Evolutionary conservation across 176 grass and related monocot genomes (phyloP).

Genomic region (Carex kokanica): DNA sequence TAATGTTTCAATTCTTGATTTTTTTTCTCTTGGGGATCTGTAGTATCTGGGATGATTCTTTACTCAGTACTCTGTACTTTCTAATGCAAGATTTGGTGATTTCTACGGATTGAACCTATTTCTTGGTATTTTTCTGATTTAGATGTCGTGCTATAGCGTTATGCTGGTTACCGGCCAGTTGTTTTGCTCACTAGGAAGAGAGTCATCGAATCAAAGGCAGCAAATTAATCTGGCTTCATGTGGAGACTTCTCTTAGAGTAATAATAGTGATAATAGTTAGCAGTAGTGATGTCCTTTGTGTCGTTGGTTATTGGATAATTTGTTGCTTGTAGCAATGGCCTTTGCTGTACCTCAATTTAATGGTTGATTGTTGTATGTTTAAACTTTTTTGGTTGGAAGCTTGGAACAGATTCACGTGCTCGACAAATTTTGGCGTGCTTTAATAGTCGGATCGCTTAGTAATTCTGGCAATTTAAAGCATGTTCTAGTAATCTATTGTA

Average conservation of each 20-base stretch:
- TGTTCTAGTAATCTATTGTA: background rate
- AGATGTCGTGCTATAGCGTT: background rate
- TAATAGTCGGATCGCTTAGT: background rate
- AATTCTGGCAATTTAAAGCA: background rate
- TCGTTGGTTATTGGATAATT: background rate
- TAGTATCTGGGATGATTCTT: background rate
- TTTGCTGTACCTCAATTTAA: background rate
- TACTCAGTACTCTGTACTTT: background rate
- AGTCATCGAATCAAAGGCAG: constrained; percentile 56
- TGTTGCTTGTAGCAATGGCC: background rate
- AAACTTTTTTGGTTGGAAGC: background rate
- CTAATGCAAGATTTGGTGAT: background rate
- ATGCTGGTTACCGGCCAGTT: background rate
- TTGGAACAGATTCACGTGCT: background rate
- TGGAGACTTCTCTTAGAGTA: background rate
- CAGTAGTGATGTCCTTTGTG: background rate
- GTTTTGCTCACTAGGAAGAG: constrained; percentile 1
- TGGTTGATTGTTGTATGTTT: background rate
- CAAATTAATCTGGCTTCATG: background rate
- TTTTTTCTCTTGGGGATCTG: background rate
- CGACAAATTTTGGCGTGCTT: background rate
- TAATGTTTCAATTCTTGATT: background rate
- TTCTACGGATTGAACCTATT: background rate
- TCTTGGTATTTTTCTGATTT: background rate
- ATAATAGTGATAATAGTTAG: background rate